Base-by-base conservation (phyloP, 225 moss, liverwort and hornwort genomes). In the Antitrichia curtipendula region DNA sequence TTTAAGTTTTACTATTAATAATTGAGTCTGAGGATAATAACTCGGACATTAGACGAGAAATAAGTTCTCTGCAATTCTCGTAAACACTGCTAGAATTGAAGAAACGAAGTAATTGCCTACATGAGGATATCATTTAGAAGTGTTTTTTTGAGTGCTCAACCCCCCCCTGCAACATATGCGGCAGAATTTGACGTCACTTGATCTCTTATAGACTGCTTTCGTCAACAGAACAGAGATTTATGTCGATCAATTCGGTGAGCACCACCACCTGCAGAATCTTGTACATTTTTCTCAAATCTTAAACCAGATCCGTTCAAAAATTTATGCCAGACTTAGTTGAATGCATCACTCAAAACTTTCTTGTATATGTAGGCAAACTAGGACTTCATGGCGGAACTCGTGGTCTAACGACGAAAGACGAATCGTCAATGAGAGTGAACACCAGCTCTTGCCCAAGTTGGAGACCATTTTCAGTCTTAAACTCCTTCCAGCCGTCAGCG, bases 361-460 rank as follows among this genome's bases (percentile, higher is more conserved):
- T 23, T 71, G 50, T 80, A 59, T 31, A 50, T 7, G 21, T 38
- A 53, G 56, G n/a, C 40, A 38, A 77, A 83, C 56, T 47, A n/a
- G 32, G 47, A 49, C 76, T 78, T 72, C 45, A 84, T 24, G 57
- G 54, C 13, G 84, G 19, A 65, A 53, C 75, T 82, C 59, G 82
- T 63, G 18, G 87, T 70, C 86, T 77, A 36, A 91, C 91, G 45
- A 83, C 36, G 52, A 86, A 91, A 58, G 82, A 90, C 43, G 88
- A 88, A 41, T 83, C 43, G 28, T 73, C 73, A 58, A 88, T 43
- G 66, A 91, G 91, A 74, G 74, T 88, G 60, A 88, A 91, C 40
- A 64, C 83, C 38, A 91, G 32, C 83, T 86, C 72, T 29, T 88
- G 91, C 59, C 86, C 88, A 58, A 52, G 25, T 70, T 75, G 41